Base-by-base conservation (phyloP, 495 filamentous ascomycete species). In the Hyaloscypha variabilis region DNA sequence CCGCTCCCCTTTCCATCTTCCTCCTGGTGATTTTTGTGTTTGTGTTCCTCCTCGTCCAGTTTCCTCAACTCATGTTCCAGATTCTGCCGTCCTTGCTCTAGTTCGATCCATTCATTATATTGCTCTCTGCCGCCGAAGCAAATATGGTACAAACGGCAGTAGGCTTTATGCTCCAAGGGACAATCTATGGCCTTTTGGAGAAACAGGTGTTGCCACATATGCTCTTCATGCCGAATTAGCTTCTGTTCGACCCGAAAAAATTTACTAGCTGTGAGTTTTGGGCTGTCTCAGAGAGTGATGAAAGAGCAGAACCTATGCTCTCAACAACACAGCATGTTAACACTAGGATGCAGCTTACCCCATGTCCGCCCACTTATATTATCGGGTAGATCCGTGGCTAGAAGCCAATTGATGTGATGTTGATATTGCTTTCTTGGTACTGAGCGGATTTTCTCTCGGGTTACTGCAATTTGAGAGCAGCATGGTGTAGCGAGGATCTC, bases 401-500 rank as follows among this genome's bases (percentile, higher is more conserved):
- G 29, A 29, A 63, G 34, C 61, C 61, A 63, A 17, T 56, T 31
- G 26, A 63, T 63, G 36, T 63, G 52, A 19, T 57, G 61, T 31
- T 42, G 51, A n/a, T 56, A 63, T 24, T 63, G 61, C 24, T 42
- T 52, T n/a, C 61, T 19, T n/a, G 61, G 61, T 5, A 63, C 61
- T 2, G 13, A 28, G 30, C 26, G 61, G 25, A 63, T 63, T 11
- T 30, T 29, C 23, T 63, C 50, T 36, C 55, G 39, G 0, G 61
- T 63, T 8, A 63, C 61, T 3, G 61, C 61, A 19, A 63, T 63
- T 57, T 63, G 61, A 10, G 61, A 63, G 29, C 61, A 63, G 52
- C 61, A 63, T n/a, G 61, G 61, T 17, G 61, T 63, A 25, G 61
- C 61, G 21, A 63, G 61, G 14, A 63, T 63, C 19, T 63, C 61